Evolutionary conservation across 2,329 filamentous ascomycete species (phyloP).

Genomic region (Pseudodiploospora longispora): DNA sequence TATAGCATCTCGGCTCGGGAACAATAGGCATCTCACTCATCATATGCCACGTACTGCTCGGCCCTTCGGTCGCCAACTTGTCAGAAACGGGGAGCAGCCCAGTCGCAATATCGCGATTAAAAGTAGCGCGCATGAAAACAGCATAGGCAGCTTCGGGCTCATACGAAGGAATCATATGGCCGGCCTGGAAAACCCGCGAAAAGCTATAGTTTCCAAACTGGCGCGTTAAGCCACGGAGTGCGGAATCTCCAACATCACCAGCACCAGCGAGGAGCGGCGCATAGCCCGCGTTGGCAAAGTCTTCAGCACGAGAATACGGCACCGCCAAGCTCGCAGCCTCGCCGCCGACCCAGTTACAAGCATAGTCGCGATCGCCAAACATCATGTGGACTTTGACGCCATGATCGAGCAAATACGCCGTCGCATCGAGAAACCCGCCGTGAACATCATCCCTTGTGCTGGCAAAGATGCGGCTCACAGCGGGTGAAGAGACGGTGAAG

Average conservation of each 20-base stretch:
- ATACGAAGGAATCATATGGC: slow-evolving; percentile 53
- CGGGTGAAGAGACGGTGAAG: slow-evolving; percentile 37
- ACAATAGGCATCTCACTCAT: slow-evolving; percentile 40
- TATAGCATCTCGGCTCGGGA: slow-evolving; percentile 48
- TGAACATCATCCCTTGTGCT: slow-evolving; percentile 53
- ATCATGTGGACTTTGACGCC: slow-evolving; percentile 64
- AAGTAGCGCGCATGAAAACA: slow-evolving; percentile 51
- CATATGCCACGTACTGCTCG: slow-evolving; percentile 50
- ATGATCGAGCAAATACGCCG: slow-evolving; percentile 51
- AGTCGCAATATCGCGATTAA: slow-evolving; percentile 44
- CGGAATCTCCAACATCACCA: slow-evolving; percentile 35
- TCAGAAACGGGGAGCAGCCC: slow-evolving; percentile 44
- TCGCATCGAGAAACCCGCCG: slow-evolving; percentile 38
- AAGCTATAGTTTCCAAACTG: slow-evolving; percentile 69
- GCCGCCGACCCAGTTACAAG: slow-evolving; percentile 61
- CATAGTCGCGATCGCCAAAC: slow-evolving; percentile 56
- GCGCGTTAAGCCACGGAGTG: slow-evolving; percentile 50
- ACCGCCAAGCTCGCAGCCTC: slow-evolving; percentile 60
- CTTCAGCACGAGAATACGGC: slow-evolving; percentile 35
- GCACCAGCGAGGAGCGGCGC: slow-evolving; percentile 58
- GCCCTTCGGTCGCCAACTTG: slow-evolving; percentile 43
- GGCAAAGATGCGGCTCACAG: slow-evolving; percentile 45
- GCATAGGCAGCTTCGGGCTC: slow-evolving; percentile 50
- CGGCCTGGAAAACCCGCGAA: slow-evolving; percentile 56
- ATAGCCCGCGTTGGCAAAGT: slow-evolving; percentile 58